Percentiles rank a stretch among this genome's conserved stretches.
Evolutionary conservation across 805 yeast species (phyloP).

Genomic region (Huiozyma naganishii): DNA sequence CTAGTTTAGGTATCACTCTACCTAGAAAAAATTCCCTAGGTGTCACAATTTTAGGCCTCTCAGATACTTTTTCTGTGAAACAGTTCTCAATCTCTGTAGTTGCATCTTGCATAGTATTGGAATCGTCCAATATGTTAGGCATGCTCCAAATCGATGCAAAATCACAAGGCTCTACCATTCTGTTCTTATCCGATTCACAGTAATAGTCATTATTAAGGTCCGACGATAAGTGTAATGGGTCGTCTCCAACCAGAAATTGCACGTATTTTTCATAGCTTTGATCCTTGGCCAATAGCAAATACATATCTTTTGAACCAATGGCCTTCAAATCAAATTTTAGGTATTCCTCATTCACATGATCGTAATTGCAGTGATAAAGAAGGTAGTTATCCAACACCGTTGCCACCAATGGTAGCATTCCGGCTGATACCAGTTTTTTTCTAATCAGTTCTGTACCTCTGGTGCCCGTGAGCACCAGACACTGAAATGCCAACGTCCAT

Average conservation of each 20-base stretch:
- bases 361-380: conserved; percentile 28
- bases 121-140: conserved; percentile 1
- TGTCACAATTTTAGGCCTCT: conserved; percentile 23
- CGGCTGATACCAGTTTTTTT: conserved; percentile 81
- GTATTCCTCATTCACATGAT: conserved; percentile 13
- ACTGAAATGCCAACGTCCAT: conserved; percentile 92
- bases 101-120: not conserved
- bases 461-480: conserved; percentile 82
- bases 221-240: conserved; percentile 7
- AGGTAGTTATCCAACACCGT: conserved; percentile 86
- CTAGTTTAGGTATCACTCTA: conserved; percentile 78
- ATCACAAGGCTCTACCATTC: conserved; percentile 14
- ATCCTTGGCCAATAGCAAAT: conserved; percentile 10
- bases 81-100: conserved; percentile 4
- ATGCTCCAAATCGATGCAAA: conserved; percentile 17
- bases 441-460: conserved; percentile 84
- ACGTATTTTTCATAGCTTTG: conserved; percentile 15
- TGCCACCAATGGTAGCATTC: conserved; percentile 81
- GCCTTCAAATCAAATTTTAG: conserved; percentile 12
- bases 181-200: conserved; percentile 9
- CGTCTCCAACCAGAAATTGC: conserved; percentile 12
- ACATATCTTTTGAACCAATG: conserved; percentile 10
- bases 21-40: conserved; percentile 57
- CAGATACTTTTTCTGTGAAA: conserved; percentile 10
- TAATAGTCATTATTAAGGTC: conserved; percentile 3